Percentiles rank a stretch among this genome's conserved stretches.
phyloP scores from a whole-genome alignment of 2,329 filamentous ascomycete species.

The Penicillium nordicum region DNA sequence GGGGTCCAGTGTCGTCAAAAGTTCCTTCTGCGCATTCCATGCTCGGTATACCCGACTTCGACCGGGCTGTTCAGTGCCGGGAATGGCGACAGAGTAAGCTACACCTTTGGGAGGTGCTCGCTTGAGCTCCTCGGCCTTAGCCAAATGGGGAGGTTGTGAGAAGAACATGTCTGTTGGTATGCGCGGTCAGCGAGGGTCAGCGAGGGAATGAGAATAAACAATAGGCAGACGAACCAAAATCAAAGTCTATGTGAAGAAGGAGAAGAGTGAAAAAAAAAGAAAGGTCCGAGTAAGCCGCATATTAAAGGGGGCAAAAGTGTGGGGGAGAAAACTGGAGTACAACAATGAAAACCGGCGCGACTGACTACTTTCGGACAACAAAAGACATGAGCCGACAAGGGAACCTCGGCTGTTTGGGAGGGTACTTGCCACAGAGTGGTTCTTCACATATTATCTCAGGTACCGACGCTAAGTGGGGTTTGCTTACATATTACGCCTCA shows the following conservation, averaged over 20 bases:
- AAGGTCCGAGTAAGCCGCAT: not conserved
- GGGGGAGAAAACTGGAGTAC: constrained; percentile 15
- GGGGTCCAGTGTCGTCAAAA: constrained; percentile 71
- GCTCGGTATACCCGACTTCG: constrained; percentile 78
- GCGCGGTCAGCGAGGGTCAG: not conserved
- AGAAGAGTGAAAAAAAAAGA: constrained; percentile 41
- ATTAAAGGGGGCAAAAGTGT: constrained; percentile 11
- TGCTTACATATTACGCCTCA: constrained; percentile 7
- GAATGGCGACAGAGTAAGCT: constrained; percentile 74
- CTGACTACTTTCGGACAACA: constrained; percentile 14
- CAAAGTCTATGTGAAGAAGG: not conserved
- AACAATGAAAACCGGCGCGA: constrained; percentile 17
- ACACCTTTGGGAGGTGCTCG: constrained; percentile 66
- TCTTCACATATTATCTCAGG: constrained; percentile 2
- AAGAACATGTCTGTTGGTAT: constrained; percentile 34
- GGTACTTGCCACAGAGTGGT: constrained; percentile 9
- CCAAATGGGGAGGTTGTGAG: constrained; percentile 34
- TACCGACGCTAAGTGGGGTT: constrained; percentile 8
- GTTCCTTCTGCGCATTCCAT: constrained; percentile 69
- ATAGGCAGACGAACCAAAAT: not conserved
- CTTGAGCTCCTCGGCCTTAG: constrained; percentile 51
- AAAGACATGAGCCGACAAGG: constrained; percentile 4
- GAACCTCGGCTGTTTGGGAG: constrained; percentile 18
- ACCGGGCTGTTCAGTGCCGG: constrained; percentile 69
- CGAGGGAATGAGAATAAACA: not conserved